Percentiles rank a stretch among this genome's conserved stretches.
Evolutionary conservation across 139 green algal species (phyloP).

Genomic region (Coelastrella sp.): DNA sequence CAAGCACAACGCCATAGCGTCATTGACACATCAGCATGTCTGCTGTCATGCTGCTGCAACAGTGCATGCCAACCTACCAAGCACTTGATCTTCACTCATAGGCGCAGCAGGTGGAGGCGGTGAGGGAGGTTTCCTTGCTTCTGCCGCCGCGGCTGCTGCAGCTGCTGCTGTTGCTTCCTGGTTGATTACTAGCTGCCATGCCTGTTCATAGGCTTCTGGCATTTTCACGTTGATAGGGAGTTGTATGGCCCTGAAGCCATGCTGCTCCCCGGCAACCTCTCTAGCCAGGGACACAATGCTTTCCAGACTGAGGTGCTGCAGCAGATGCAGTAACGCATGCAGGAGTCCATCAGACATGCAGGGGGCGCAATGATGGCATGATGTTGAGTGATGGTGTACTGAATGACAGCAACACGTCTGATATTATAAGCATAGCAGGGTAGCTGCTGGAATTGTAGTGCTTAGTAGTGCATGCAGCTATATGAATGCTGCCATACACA

Average conservation of each 20-base stretch:
- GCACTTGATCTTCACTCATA: background rate
- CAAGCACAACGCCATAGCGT: background rate
- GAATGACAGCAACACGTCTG: too few relatives aligned
- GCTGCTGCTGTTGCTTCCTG: background rate
- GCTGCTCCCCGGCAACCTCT: slow-evolving; percentile 56
- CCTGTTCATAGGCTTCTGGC: slow-evolving; percentile 68
- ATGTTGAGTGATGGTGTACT: too few relatives aligned
- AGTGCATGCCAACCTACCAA: background rate
- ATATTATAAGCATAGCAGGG: too few relatives aligned
- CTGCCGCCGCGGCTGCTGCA: slow-evolving; percentile 3
- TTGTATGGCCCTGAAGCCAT: slow-evolving; percentile 77
- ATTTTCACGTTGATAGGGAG: slow-evolving; percentile 74
- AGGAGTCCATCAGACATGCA: background rate
- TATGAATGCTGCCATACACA: too few relatives aligned
- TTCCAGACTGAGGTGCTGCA: slow-evolving; percentile 55
- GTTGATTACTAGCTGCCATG: slow-evolving; percentile 65
- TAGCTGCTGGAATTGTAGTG: too few relatives aligned
- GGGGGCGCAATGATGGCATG: background rate
- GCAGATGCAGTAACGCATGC: background rate
- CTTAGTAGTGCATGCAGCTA: too few relatives aligned
- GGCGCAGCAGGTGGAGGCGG: background rate
- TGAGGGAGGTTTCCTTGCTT: background rate
- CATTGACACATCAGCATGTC: background rate
- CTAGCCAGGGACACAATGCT: slow-evolving; percentile 62
- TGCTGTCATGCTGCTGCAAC: background rate